phyloP scores from a whole-genome alignment of 768 basidiomycete species.

The Asterophora parasitica region DNA sequence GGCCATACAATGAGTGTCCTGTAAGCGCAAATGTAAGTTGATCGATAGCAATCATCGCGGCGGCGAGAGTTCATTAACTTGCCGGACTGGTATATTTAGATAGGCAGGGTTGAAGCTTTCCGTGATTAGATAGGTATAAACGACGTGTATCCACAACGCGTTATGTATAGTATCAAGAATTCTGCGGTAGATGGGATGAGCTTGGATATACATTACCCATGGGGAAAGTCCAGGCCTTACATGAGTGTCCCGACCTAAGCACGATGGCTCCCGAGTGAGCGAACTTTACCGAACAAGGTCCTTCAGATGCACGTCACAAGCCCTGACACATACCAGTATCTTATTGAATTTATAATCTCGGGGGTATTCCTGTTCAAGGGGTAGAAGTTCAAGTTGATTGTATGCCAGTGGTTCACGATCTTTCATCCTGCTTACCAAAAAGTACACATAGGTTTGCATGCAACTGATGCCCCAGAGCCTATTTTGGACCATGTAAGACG shows the following conservation, averaged over 20 bases:
- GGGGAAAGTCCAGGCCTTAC: background rate
- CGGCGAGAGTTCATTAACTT: background rate
- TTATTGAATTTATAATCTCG: slow-evolving; percentile 6
- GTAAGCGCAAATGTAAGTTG: background rate
- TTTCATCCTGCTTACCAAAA: slow-evolving; percentile 1
- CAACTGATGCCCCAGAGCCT: slow-evolving; percentile 14
- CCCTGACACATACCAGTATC: slow-evolving; percentile 6
- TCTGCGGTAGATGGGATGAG: background rate
- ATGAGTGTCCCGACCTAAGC: slow-evolving; percentile 1
- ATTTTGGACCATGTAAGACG: background rate
- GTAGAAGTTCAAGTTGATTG: no score
- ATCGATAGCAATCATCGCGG: no score
- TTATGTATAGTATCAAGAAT: slow-evolving; percentile 11
- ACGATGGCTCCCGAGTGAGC: background rate
- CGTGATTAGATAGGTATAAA: slow-evolving; percentile 8
- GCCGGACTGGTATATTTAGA: slow-evolving; percentile 6
- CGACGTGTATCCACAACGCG: slow-evolving; percentile 4
- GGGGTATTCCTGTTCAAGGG: slow-evolving; percentile 2
- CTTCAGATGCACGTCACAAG: background rate
- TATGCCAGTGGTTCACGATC: no score
- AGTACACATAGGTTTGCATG: slow-evolving; percentile 13
- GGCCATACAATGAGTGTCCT: slow-evolving; percentile 10
- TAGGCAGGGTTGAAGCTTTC: slow-evolving; percentile 7
- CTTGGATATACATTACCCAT: no score
- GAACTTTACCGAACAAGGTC: background rate